Percentiles rank a stretch among this genome's conserved stretches.
phyloP scores from a whole-genome alignment of 2,329 filamentous ascomycete genomes.

The Pseudogymnoascus sp. region DNA sequence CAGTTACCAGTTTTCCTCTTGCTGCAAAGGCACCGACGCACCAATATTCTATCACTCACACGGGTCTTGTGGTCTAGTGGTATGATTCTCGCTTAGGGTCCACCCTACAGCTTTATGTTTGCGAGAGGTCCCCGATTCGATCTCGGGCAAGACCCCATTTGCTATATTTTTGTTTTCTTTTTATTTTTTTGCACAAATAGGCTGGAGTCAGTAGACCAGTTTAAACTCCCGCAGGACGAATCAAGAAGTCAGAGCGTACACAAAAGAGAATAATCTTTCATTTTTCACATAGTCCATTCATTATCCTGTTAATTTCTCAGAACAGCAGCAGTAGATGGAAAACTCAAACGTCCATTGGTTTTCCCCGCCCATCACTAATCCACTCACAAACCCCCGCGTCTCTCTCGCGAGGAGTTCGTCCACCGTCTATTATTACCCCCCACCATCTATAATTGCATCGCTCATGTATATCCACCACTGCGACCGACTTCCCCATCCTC shows the following conservation, averaged over 20 bases:
- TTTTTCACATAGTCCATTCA: background rate
- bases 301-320: background rate
- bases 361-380: background rate
- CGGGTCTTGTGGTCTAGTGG: background rate
- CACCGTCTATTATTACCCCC: background rate
- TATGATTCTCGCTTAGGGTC: background rate
- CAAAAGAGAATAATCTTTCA: conserved; percentile 6
- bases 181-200: background rate
- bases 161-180: background rate
- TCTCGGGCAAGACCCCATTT: background rate
- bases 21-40: too few species aligned
- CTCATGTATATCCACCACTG: background rate
- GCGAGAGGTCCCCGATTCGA: background rate
- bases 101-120: background rate
- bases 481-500: background rate
- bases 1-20: too few species aligned
- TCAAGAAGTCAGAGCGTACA: background rate
- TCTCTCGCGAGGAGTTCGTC: background rate
- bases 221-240: too few species aligned
- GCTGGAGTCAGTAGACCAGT: too few species aligned
- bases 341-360: background rate
- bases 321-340: background rate
- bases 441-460: conserved; percentile 4
- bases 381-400: background rate
- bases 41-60: too few species aligned